Evolutionary conservation across 2,329 filamentous ascomycete genomes (phyloP).

Genomic region (Beauveria rudraprayagi): DNA sequence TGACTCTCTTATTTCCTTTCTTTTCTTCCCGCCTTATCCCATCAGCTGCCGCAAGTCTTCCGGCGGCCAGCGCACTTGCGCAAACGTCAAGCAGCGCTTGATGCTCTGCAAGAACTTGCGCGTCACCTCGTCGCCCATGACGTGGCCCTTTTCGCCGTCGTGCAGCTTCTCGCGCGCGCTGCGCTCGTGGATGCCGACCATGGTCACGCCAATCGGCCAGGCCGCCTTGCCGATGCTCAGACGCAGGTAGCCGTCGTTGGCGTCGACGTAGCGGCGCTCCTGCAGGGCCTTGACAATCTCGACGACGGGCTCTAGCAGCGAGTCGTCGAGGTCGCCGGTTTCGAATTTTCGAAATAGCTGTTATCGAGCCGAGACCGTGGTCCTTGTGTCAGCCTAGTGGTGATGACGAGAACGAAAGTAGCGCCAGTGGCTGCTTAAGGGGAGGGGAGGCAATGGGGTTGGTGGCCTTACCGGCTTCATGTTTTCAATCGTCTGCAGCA

Average conservation of each 20-base stretch:
- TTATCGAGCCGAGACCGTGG: no score
- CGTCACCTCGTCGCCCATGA: conserved; percentile 94
- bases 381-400: no score
- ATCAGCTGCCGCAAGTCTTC: conserved; percentile 89
- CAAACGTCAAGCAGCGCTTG: conserved; percentile 92
- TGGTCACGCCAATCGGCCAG: conserved; percentile 98
- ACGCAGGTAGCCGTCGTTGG: conserved; percentile 88
- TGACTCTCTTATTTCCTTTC: not conserved
- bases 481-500: conserved; percentile 80
- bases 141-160: conserved; percentile 79
- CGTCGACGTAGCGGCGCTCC: conserved; percentile 85
- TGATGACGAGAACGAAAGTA: no score
- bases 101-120: conserved; percentile 96
- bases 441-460: not conserved
- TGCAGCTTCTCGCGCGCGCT: conserved; percentile 93
- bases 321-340: conserved; percentile 67
- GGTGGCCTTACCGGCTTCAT: conserved; percentile 59
- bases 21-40: conserved; percentile 49
- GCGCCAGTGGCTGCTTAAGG: no score
- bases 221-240: conserved; percentile 94
- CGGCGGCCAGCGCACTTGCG: conserved; percentile 92
- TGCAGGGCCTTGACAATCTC: conserved; percentile 91
- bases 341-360: conserved; percentile 83
- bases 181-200: conserved; percentile 98
- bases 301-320: conserved; percentile 71